Base-by-base conservation (phyloP, 75 land plant species). In the Pinus taeda region DNA sequence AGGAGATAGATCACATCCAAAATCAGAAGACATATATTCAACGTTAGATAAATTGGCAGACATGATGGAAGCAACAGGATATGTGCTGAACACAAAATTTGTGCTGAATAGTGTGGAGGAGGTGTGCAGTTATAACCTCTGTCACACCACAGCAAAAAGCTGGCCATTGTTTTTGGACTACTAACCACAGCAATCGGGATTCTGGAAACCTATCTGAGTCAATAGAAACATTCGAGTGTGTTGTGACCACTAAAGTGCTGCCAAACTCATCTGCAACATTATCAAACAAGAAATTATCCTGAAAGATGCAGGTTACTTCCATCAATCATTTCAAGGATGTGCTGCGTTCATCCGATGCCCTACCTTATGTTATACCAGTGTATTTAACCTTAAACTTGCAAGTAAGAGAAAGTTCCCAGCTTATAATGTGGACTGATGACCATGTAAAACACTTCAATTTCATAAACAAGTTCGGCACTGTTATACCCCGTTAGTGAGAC, bases 131-230 rank as follows among this genome's bases (percentile, higher is more conserved):
- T 26, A 65, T 20, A 20, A 45, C 62, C 66, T 56, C 57, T 77
- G 12, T 20, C 70, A 15, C 61, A 77, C 26, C 78, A 77, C 58
- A 77, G 78, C 61, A 65, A 77, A 56, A 77, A 77, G 57, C 56
- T 77, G 53, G 78, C 71, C 18, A 37, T 24, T 77, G 78, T 39
- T 6, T 65, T 77, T 66, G 59, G 53, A 26, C 57, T 15, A 24
- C 67, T 4, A 21, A 75, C 26, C 67, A 73, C 83, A 73, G 63
- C 55, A 24, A 60, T 56, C n/a, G 72, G 72, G 21, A 67, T 74
- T 49, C 9, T 49, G 57, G 29, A 18, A 7, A 17, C 56, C 79
- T 26, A 67, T 77, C 12, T 14, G 79, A 56, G 17, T 67, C 17
- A 17, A 57, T 26, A 77, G 56, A 55, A 67, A 76, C 24, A 59